These are phyloP conservation scores for Saturnispora serradocipensis DNA, from an alignment of 805 yeast genomes.

Conservation along the genomic window DNA sequence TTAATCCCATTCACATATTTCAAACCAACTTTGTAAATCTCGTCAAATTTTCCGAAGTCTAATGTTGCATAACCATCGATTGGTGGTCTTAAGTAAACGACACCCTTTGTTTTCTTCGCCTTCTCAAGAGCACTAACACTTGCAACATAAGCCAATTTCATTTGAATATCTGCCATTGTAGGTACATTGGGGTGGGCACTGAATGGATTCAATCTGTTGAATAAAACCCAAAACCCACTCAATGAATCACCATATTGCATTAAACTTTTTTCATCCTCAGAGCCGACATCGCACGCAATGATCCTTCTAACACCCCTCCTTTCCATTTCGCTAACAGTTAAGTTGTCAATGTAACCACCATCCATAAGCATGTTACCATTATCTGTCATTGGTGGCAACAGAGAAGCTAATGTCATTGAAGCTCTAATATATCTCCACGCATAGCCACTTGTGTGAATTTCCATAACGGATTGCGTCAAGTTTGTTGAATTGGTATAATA, in stretches of 20 bases:
- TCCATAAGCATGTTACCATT: slow-evolving; percentile 89
- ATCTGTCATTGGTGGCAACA: slow-evolving; percentile 80
- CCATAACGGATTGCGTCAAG: slow-evolving; percentile 92
- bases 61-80: slow-evolving; percentile 85
- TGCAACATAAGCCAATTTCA: slow-evolving; percentile 87
- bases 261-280: slow-evolving; percentile 84
- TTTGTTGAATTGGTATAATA: slow-evolving; percentile 89
- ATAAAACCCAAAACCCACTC: slow-evolving; percentile 84
- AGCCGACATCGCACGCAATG: slow-evolving; percentile 93
- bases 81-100: slow-evolving; percentile 86
- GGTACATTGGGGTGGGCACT: slow-evolving; percentile 84
- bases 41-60: slow-evolving; percentile 88
- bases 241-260: slow-evolving; percentile 88
- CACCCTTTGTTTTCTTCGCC: slow-evolving; percentile 80
- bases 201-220: slow-evolving; percentile 85
- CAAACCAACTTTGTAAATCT: slow-evolving; percentile 73
- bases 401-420: slow-evolving; percentile 92
- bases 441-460: slow-evolving; percentile 82
- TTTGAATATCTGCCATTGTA: slow-evolving; percentile 88
- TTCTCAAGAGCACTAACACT: slow-evolving; percentile 87
- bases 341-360: slow-evolving; percentile 92
- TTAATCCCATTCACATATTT: slow-evolving; percentile 58
- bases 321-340: slow-evolving; percentile 90
- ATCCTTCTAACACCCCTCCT: slow-evolving; percentile 77
- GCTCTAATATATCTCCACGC: slow-evolving; percentile 96